A percentile compares a stretch with the other conserved stretches of the same genome.
Conservation (phyloP, 2,329 filamentous ascomycete species). For the Xylariales sp. region DNA sequence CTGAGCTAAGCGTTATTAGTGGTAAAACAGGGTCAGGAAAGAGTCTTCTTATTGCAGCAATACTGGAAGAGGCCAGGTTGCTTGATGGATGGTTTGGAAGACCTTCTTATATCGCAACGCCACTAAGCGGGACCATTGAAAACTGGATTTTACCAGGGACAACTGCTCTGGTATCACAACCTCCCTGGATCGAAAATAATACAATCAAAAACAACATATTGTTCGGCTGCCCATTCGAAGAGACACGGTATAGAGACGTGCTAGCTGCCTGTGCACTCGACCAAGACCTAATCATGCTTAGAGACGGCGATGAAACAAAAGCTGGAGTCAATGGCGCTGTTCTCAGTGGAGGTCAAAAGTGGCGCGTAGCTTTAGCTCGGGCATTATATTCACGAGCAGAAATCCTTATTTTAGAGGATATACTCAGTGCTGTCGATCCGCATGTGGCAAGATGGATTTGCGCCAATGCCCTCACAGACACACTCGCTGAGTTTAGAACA, state of each 20-base stretch:
- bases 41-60: conserved; percentile 66
- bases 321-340: conserved; percentile 84
- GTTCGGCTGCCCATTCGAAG: conserved; percentile 67
- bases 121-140: conserved; percentile 52
- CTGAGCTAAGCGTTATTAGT: conserved; percentile 68
- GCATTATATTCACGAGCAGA: conserved; percentile 76
- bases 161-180: conserved; percentile 72
- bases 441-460: conserved; percentile 78
- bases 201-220: conserved; percentile 74
- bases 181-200: conserved; percentile 81
- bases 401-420: conserved; percentile 75
- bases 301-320: conserved; percentile 73
- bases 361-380: conserved; percentile 74
- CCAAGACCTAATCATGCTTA: conserved; percentile 71
- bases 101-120: conserved; percentile 53
- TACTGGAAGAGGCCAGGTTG: conserved; percentile 72
- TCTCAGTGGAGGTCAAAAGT: conserved; percentile 77
- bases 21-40: conserved; percentile 77
- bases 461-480: conserved; percentile 68
- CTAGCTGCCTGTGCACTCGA: conserved; percentile 67
- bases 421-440: conserved; percentile 78
- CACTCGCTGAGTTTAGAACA: conserved; percentile 65
- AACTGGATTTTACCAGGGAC: conserved; percentile 68
- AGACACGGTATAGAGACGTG: conserved; percentile 66
- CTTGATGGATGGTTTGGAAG: conserved; percentile 49